Percentiles rank a stretch among this genome's conserved stretches.
Evolutionary conservation across 2,329 filamentous ascomycete species (phyloP).

Genomic region (Cladosporium velox): DNA sequence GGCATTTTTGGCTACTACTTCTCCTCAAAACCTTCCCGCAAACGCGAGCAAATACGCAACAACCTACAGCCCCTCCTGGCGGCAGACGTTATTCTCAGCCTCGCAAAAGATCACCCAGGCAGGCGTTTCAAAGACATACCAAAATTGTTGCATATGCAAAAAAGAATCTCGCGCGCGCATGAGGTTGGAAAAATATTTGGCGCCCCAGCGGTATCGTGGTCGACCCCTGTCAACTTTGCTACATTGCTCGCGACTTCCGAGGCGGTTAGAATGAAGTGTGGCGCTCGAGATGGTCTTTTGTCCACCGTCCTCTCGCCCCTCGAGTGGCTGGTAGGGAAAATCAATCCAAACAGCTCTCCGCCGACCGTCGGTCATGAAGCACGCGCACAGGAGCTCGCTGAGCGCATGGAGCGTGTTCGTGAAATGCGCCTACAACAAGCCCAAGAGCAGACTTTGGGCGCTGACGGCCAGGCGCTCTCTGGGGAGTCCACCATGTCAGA

Average conservation of each 20-base stretch:
- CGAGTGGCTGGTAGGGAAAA: constrained; percentile 1
- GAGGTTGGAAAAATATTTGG: constrained; percentile 25
- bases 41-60: constrained; percentile 24
- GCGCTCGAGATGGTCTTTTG: constrained; percentile 31
- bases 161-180: neutral
- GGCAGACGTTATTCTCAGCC: neutral
- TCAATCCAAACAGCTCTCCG: neutral
- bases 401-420: neutral
- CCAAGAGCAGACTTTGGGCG: neutral
- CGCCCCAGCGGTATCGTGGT: constrained; percentile 18
- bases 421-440: neutral
- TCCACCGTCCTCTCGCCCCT: constrained; percentile 26
- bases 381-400: constrained; percentile 6
- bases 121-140: neutral
- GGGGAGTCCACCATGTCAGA: neutral
- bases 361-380: neutral
- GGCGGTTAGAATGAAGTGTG: constrained; percentile 33
- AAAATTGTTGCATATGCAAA: neutral
- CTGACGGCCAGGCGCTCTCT: neutral
- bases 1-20: constrained; percentile 33
- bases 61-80: constrained; percentile 27
- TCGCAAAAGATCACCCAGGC: constrained; percentile 4
- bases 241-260: constrained; percentile 33
- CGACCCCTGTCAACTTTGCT: constrained; percentile 28
- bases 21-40: constrained; percentile 25